Percentiles rank a stretch among this genome's conserved stretches.
Evolutionary conservation across 768 basidiomycete genomes (phyloP).

Genomic region (Phlebiopsis gigantea): DNA sequence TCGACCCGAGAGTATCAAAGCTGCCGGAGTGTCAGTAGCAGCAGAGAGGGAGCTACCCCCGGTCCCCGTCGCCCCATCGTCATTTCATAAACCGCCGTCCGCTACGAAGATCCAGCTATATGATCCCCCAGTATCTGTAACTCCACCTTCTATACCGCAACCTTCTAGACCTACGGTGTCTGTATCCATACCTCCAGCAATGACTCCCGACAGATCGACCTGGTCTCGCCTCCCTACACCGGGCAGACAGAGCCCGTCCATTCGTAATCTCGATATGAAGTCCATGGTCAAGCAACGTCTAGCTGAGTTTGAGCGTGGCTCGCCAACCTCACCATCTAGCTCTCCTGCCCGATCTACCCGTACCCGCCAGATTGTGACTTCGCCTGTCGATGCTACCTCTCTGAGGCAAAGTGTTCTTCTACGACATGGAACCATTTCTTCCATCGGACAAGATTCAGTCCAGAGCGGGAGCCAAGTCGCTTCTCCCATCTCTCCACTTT

Average conservation of each 20-base stretch:
- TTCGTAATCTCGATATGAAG: conserved; percentile 51
- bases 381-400: conserved; percentile 14
- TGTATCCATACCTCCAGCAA: conserved; percentile 12
- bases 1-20: not conserved
- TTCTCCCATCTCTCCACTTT: conserved; percentile 6
- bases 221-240: conserved; percentile 19
- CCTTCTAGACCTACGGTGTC: conserved; percentile 11
- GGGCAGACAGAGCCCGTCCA: conserved; percentile 47
- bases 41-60: conserved; percentile 18
- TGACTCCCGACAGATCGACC: conserved; percentile 11
- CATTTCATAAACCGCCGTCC: not conserved
- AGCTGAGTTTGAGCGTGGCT: conserved; percentile 46
- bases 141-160: too few species aligned
- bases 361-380: conserved; percentile 5
- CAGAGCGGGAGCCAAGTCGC: not conserved
- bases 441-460: conserved; percentile 7
- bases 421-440: conserved; percentile 7
- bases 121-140: conserved; percentile 10
- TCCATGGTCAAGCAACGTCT: conserved; percentile 66
- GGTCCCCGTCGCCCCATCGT: not conserved
- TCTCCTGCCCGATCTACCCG: conserved; percentile 10
- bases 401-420: conserved; percentile 3
- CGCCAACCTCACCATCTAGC: conserved; percentile 13
- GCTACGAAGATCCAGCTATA: conserved; percentile 10
- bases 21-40: not conserved